Evolutionary conservation across 2,329 filamentous ascomycete species (phyloP).

Genomic region (Exophiala xenobiotica): DNA sequence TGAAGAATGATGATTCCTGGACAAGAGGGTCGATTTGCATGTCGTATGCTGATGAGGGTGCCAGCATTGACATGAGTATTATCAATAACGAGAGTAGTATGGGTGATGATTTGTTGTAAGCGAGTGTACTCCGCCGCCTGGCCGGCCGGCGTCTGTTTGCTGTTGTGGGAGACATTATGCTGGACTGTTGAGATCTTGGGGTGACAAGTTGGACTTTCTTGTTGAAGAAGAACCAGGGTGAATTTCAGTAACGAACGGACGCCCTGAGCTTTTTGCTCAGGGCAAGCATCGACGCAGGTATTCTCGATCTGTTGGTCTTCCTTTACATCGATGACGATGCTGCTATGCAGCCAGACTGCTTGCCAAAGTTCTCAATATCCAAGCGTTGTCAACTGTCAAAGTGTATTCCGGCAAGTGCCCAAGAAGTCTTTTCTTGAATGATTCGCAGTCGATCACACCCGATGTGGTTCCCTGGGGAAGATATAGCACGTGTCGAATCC

Average conservation of each 20-base stretch:
- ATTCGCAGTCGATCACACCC: slow-evolving; percentile 18
- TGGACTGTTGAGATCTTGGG: background rate
- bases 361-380: no score
- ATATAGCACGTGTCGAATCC: slow-evolving; percentile 21
- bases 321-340: no score
- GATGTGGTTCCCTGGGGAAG: slow-evolving; percentile 6
- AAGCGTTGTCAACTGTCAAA: no score
- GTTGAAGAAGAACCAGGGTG: background rate
- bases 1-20: slow-evolving; percentile 16
- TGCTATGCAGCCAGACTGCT: no score
- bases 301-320: no score
- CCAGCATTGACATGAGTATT: slow-evolving; percentile 17
- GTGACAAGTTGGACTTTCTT: background rate
- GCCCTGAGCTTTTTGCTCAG: background rate
- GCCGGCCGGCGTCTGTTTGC: background rate
- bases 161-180: background rate
- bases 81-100: slow-evolving; percentile 21
- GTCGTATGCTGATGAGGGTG: slow-evolving; percentile 8
- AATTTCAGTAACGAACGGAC: slow-evolving; percentile 1
- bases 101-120: slow-evolving; percentile 4
- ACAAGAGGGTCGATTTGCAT: slow-evolving; percentile 12
- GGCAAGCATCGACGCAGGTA: background rate
- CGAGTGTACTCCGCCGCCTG: background rate
- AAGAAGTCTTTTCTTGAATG: background rate
- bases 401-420: no score